These are phyloP conservation scores for Collybia sordida DNA, from an alignment of 768 basidiomycete species.

Conservation along the genomic window DNA sequence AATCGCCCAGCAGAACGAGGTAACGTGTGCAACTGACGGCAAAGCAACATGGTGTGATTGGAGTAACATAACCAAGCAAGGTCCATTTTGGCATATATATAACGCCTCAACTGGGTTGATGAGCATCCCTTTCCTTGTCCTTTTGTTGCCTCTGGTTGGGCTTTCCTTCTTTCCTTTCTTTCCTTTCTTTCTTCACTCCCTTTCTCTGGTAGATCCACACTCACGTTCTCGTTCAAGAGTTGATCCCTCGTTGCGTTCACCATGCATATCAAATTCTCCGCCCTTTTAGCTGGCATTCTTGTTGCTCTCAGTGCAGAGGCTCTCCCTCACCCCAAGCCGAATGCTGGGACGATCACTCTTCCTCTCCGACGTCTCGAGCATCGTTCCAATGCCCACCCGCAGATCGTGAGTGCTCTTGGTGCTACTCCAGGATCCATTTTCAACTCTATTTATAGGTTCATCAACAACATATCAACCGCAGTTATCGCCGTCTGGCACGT, in stretches of 20 bases:
- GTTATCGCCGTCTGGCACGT: slow-evolving; percentile 60
- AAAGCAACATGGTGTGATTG: too few species aligned
- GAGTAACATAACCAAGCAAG: too few species aligned
- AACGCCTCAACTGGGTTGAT: not conserved
- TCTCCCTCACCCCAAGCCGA: slow-evolving; percentile 33
- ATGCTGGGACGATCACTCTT: slow-evolving; percentile 36
- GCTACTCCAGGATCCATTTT: not conserved
- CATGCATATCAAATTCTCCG: slow-evolving; percentile 60
- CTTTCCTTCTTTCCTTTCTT: slow-evolving; percentile 27
- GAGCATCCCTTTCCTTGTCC: slow-evolving; percentile 18
- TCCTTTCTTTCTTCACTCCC: slow-evolving; percentile 22
- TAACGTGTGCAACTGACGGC: too few species aligned
- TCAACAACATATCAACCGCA: slow-evolving; percentile 72
- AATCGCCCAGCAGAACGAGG: too few species aligned
- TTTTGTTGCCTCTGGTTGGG: slow-evolving; percentile 27
- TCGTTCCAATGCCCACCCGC: slow-evolving; percentile 29
- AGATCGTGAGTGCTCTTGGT: slow-evolving; percentile 29
- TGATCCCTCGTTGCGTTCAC: slow-evolving; percentile 19
- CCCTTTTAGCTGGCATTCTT: slow-evolving; percentile 54
- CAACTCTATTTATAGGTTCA: slow-evolving; percentile 40
- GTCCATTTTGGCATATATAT: not conserved
- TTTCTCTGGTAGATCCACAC: slow-evolving; percentile 13
- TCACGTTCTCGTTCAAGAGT: slow-evolving; percentile 21
- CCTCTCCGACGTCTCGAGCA: slow-evolving; percentile 40
- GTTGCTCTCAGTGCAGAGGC: slow-evolving; percentile 41